Conservation (phyloP, 371 early-diverging fungal species). For the Rhizopus sp. region DNA sequence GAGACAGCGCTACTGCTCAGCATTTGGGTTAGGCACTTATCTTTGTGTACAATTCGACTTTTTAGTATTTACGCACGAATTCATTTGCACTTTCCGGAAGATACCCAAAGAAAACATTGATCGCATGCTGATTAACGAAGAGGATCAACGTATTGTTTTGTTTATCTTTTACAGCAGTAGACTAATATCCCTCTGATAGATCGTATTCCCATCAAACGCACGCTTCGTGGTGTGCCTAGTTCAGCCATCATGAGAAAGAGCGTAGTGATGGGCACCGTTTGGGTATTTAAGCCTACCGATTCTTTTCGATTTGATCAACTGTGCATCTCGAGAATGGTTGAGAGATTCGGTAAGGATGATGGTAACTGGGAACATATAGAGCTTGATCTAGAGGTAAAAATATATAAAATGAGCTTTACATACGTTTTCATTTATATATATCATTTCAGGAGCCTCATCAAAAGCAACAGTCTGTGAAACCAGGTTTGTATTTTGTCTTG, state of each 20-base stretch:
- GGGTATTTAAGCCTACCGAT: constrained; percentile 74
- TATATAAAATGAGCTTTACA: background rate
- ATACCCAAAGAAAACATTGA: constrained; percentile 58
- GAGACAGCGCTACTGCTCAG: constrained; percentile 86
- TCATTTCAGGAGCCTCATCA: constrained; percentile 1
- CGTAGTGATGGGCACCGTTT: constrained; percentile 91
- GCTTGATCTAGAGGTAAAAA: constrained; percentile 37
- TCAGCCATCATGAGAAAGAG: constrained; percentile 82
- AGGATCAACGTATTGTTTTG: constrained; percentile 21
- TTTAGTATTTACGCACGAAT: constrained; percentile 92
- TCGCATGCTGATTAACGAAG: constrained; percentile 49
- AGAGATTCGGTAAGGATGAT: constrained; percentile 83
- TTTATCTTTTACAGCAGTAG: background rate
- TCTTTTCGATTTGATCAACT: constrained; percentile 60
- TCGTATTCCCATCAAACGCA: constrained; percentile 2
- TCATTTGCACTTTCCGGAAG: constrained; percentile 83
- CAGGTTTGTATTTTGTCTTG: background rate
- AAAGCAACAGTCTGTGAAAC: background rate
- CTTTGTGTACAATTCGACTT: constrained; percentile 89
- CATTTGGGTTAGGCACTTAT: constrained; percentile 87
- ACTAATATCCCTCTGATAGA: background rate
- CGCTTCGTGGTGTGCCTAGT: constrained; percentile 61
- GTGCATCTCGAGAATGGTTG: constrained; percentile 82
- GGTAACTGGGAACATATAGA: constrained; percentile 78
- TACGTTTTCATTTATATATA: too few relatives aligned